Evolutionary conservation across 768 basidiomycete species (phyloP), one percentile per base, ranked within the genome.

Genomic region (Ramaria sp.): DNA sequence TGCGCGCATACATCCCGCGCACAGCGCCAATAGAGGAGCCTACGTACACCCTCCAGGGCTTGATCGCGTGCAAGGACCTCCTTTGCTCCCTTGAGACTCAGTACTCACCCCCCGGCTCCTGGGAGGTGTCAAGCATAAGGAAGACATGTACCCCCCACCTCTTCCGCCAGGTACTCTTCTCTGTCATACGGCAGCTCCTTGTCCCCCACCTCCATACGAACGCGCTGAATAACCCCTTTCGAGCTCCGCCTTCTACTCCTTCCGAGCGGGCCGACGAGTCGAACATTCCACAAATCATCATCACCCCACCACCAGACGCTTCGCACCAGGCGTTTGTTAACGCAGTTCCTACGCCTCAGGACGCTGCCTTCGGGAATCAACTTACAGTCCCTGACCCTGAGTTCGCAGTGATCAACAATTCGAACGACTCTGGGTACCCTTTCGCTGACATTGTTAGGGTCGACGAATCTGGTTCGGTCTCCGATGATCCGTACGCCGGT

Each of bases 301-400:
- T 55, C 28, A 55, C 53, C 5, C 52, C 52, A 5, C 13, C 43
- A 7, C 22, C 25, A 28, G 34, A 2, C 18, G 32, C 24, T 18
- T 45, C 25, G 42, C 13, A 13, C 5, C 10, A 5, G 20, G 6
- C 44, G n/a, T 15, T 16, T 18, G 32, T 43, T 22, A 47, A 55
- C 22, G 16, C 15, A 2, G 42, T 38, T 45, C 43, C 53, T 20
- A 38, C 39, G 32, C 53, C 53, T 13, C 53, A 55, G 45, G 24
- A 55, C 44, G 42, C 53, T 12, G 53, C 42, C 12, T 43, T 36
- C 36, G 53, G 53, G 27, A 47, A 22, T 13, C 32, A 10, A 16
- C 34, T 55, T 27, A 55, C 53, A 1, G 53, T 55, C 18, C 53
- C 53, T 22, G 53, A 44, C 24, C 32, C 45, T 13, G 43, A 47